A percentile compares a stretch with the other conserved stretches of the same genome.
Evolutionary conservation across 108 stramenopile species (phyloP).

Genomic region (Stephanodiscus triporus): DNA sequence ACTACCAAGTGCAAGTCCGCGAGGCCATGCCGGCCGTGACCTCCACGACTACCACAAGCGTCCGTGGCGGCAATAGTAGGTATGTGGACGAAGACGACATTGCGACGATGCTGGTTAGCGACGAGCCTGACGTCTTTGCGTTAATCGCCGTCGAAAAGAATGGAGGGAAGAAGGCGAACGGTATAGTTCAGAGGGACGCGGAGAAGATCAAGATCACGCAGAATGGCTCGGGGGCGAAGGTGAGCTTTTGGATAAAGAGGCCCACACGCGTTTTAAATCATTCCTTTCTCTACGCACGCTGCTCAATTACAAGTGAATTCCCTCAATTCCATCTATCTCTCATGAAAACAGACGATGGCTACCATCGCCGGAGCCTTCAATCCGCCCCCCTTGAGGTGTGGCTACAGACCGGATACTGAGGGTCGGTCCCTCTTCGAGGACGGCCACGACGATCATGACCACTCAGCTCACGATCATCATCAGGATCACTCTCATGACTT

Average conservation of each 20-base stretch:
- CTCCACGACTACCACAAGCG: not conserved
- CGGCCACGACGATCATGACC: not conserved
- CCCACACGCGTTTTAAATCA: too few species aligned
- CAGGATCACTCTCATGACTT: not conserved
- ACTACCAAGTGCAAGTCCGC: not conserved
- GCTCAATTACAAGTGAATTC: too few species aligned
- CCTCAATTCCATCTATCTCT: not conserved
- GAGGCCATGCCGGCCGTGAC: not conserved
- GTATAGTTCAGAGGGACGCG: not conserved
- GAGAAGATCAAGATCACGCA: not conserved
- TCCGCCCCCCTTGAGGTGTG: constrained; percentile 3
- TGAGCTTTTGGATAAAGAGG: too few species aligned
- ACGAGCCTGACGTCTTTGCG: not conserved
- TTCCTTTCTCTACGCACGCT: not conserved
- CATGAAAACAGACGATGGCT: not conserved
- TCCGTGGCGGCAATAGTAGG: not conserved
- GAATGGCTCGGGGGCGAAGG: too few species aligned
- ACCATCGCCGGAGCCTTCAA: not conserved
- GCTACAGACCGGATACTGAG: not conserved
- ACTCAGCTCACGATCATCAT: not conserved
- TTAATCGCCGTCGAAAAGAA: not conserved
- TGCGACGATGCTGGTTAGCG: constrained; percentile 2
- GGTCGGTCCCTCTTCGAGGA: not conserved
- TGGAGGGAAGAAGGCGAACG: not conserved
- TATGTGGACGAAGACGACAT: not conserved